These are phyloP conservation scores for Aspergillaceae sp. DNA, from an alignment of 2,329 filamentous ascomycete genomes.

Conservation along the genomic window DNA sequence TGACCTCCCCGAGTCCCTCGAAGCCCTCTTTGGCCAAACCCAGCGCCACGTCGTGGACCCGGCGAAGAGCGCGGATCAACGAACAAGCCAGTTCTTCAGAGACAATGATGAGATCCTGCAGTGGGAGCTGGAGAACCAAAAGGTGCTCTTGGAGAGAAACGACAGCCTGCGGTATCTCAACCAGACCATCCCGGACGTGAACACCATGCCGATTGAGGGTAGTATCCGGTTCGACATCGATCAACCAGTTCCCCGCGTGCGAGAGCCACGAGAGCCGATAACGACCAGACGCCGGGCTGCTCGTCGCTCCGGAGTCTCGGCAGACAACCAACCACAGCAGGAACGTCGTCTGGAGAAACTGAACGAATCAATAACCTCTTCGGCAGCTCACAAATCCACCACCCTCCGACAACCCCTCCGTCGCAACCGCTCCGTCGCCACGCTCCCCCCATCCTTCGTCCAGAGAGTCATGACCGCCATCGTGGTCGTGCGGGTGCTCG, in stretches of 20 bases:
- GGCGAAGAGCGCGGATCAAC: constrained; percentile 12
- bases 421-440: constrained; percentile 14
- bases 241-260: constrained; percentile 5
- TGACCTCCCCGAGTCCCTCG: constrained; percentile 20
- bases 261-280: not conserved
- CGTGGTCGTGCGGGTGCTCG: constrained; percentile 36
- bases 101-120: constrained; percentile 25
- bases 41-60: not conserved
- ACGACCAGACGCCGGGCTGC: not conserved
- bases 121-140: constrained; percentile 30
- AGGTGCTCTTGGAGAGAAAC: constrained; percentile 17
- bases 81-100: constrained; percentile 18
- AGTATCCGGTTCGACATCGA: constrained; percentile 25
- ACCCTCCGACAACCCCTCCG: constrained; percentile 13
- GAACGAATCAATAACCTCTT: constrained; percentile 10
- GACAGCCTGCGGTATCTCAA: constrained; percentile 28
- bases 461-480: constrained; percentile 36
- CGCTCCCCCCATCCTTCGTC: constrained; percentile 20
- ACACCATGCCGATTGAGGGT: constrained; percentile 23
- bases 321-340: constrained; percentile 2
- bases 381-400: constrained; percentile 1
- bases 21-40: constrained; percentile 19
- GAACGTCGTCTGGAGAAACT: constrained; percentile 22
- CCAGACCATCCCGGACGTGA: constrained; percentile 25
- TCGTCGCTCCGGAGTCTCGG: not conserved